Evolutionary conservation across 331 rosid species (phyloP), one percentile per base, ranked within the genome.

Genomic region (Cucumis variabilis): DNA sequence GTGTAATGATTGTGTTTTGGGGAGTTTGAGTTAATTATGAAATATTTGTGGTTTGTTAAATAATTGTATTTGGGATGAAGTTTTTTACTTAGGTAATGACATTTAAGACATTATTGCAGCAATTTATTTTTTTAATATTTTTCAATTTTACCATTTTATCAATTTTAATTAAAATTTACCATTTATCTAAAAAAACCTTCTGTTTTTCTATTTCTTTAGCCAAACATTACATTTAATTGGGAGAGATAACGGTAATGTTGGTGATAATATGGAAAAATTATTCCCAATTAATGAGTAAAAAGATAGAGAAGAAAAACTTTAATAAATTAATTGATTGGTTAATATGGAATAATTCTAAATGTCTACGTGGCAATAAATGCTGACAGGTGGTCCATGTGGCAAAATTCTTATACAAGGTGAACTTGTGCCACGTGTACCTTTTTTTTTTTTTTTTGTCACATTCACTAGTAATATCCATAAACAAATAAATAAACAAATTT

Each of bases 271-370:
- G 37, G 37, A 30, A 30, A 30, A 1, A 1, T 30, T 30, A 1
- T 30, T 55, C 62, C 71, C 28, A 66, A n/a, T 67, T 67, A 1
- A 67, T 65, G 69, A 23, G 13, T 3, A 9, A 65, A 6, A 2
- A 65, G 69, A 65, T 9, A 65, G 70, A 65, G 70, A 65, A 50
- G 14, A 50, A 50, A 13, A 33, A 9, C 65, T 66, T 17, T 5
- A 24, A 69, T 14, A 25, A 69, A 33, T 33, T 1, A 33, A 33
- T 58, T 58, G 16, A 58, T 58, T 15, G 16, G 15, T 30, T 28
- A 71, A 71, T 27, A 71, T 71, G 50, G 48, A 30, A 71, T 23
- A 78, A 78, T 65, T 62, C 66, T 78, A 78, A 78, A 21, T 46
- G 60, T 77, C 83, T 33, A 46, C 83, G 13, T 77, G 83, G 83